Conservation (phyloP, 2,329 filamentous ascomycete species). For the Pseudomassariella vexata region DNA sequence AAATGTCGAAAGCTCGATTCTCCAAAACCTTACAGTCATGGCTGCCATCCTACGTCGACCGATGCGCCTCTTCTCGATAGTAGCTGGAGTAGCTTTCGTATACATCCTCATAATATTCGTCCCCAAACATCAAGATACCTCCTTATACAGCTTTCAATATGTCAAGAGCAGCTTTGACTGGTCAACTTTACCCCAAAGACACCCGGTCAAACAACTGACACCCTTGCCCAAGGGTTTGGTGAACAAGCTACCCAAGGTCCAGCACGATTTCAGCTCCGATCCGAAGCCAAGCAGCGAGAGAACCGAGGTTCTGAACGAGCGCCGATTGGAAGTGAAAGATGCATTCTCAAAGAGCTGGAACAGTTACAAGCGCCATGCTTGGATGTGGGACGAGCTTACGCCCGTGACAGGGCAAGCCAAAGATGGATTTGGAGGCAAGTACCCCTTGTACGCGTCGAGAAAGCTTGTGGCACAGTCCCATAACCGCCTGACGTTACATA, state of each 20-base stretch:
- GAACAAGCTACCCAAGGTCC: slow-evolving; percentile 6
- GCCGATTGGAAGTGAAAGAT: slow-evolving; percentile 31
- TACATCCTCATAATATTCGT: slow-evolving; percentile 10
- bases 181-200: slow-evolving; percentile 5
- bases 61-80: slow-evolving; percentile 5
- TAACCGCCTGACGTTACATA: too few relatives aligned
- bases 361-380: slow-evolving; percentile 46
- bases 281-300: slow-evolving; percentile 11
- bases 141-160: slow-evolving; percentile 7
- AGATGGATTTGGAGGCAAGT: slow-evolving; percentile 44
- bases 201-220: slow-evolving; percentile 7
- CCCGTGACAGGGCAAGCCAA: slow-evolving; percentile 41
- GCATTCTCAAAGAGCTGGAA: slow-evolving; percentile 40
- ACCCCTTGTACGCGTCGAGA: too few relatives aligned
- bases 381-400: slow-evolving; percentile 45
- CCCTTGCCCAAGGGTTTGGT: slow-evolving; percentile 4
- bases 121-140: slow-evolving; percentile 4
- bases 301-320: slow-evolving; percentile 17
- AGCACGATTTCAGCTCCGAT: slow-evolving; percentile 28
- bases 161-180: slow-evolving; percentile 9
- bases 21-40: slow-evolving; percentile 7
- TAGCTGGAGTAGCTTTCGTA: slow-evolving; percentile 6
- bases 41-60: slow-evolving; percentile 7
- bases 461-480: too few relatives aligned
- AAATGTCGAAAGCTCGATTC: slow-evolving; percentile 6